Conservation (phyloP, 1,139 yeast genomes). For the Kodamaea fungicola region DNA sequence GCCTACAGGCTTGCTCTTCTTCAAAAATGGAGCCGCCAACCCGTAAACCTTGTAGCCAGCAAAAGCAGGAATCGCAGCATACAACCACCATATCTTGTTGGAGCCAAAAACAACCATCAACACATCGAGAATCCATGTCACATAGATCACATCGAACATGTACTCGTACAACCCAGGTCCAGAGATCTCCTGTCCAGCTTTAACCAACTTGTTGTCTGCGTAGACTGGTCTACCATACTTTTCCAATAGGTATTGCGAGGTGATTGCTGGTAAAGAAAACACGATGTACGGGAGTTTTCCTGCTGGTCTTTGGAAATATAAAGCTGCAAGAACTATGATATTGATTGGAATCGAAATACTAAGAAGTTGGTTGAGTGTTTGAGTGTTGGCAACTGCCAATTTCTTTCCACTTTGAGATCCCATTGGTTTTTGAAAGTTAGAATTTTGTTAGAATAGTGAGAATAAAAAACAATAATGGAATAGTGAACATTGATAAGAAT, state of each 20-base stretch:
- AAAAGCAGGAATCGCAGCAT: conserved; percentile 44
- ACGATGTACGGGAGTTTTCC: conserved; percentile 50
- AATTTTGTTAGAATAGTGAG: no score
- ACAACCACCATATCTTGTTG: conserved; percentile 61
- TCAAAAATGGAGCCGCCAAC: conserved; percentile 20
- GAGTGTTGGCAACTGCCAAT: conserved; percentile 56
- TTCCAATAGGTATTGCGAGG: conserved; percentile 57
- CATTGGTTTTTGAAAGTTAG: no score
- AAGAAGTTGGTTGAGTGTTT: conserved; percentile 56
- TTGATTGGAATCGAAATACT: conserved; percentile 43
- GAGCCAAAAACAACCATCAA: conserved; percentile 54
- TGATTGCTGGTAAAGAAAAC: conserved; percentile 55
- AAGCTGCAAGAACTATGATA: conserved; percentile 35
- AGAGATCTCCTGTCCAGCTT: conserved; percentile 62
- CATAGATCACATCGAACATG: conserved; percentile 69
- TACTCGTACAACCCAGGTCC: conserved; percentile 74
- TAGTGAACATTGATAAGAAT: no score
- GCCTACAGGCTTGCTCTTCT: conserved; percentile 11
- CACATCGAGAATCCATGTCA: conserved; percentile 61
- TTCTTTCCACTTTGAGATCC: conserved; percentile 59
- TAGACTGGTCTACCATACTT: conserved; percentile 63
- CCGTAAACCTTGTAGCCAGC: conserved; percentile 52
- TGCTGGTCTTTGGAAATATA: conserved; percentile 51
- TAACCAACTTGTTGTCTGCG: conserved; percentile 39
- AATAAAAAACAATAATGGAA: no score